These are phyloP conservation scores for Aspergillus hancockii DNA, from an alignment of 495 filamentous ascomycete species.

Conservation along the genomic window DNA sequence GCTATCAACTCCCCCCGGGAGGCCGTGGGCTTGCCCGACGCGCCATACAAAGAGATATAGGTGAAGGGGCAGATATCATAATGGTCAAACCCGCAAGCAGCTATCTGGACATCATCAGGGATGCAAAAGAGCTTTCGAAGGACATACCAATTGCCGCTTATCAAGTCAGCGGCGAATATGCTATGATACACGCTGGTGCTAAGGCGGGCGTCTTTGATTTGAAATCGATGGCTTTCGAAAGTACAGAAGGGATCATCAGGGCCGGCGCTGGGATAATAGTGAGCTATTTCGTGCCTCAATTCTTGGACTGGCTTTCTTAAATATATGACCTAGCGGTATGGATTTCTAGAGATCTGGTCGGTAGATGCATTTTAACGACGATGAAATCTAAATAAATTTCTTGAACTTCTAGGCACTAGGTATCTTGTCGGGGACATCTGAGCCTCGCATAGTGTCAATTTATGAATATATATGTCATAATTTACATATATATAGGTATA, in stretches of 20 bases:
- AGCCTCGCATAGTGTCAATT: conserved; percentile 5
- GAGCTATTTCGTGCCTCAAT: conserved; percentile 92
- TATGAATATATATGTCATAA: background rate
- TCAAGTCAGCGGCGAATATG: conserved; percentile 94
- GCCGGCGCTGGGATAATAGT: conserved; percentile 91
- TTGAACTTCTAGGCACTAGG: background rate
- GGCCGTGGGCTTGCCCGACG: conserved; percentile 91
- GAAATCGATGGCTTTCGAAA: conserved; percentile 93
- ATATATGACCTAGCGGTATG: background rate
- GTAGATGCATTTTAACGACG: background rate
- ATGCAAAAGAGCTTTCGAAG: conserved; percentile 88
- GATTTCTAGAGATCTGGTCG: background rate
- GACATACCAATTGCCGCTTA: conserved; percentile 93
- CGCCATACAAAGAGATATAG: conserved; percentile 86
- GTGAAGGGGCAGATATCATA: conserved; percentile 94
- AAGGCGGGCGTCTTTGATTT: conserved; percentile 98
- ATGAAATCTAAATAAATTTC: background rate
- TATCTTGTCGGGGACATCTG: background rate
- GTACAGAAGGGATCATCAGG: conserved; percentile 86
- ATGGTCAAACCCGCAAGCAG: conserved; percentile 98
- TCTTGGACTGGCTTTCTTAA: conserved; percentile 75
- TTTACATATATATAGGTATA: background rate
- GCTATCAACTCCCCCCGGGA: conserved; percentile 93
- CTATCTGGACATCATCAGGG: conserved; percentile 93
- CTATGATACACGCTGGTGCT: conserved; percentile 95